Conservation (phyloP, 352 stramenopile genomes). For the Phytophthora cryptogea region DNA sequence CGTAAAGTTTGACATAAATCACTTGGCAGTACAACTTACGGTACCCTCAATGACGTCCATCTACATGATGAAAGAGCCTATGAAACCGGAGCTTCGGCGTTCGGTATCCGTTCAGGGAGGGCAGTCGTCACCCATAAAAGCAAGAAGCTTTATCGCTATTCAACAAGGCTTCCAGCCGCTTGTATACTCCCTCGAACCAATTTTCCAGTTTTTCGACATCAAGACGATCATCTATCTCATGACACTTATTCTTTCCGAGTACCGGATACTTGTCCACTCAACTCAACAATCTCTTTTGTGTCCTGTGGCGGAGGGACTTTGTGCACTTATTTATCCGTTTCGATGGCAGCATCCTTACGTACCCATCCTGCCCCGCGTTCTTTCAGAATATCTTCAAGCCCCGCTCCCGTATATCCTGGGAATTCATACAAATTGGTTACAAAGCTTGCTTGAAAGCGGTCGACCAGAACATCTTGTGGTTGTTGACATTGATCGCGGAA, state of each 20-base stretch:
- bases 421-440: conserved; percentile 75
- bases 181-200: conserved; percentile 65
- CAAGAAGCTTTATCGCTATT: conserved; percentile 50
- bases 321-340: conserved; percentile 84
- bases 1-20: conserved; percentile 54
- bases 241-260: conserved; percentile 75
- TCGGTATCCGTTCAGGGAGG: conserved; percentile 15
- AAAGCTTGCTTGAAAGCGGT: conserved; percentile 62
- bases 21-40: conserved; percentile 43
- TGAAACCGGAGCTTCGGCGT: conserved; percentile 23
- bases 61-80: conserved; percentile 37
- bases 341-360: conserved; percentile 88
- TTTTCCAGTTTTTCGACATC: conserved; percentile 80
- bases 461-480: conserved; percentile 84
- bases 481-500: conserved; percentile 76
- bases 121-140: conserved; percentile 50
- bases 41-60: conserved; percentile 65
- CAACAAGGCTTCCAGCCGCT: conserved; percentile 65
- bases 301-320: conserved; percentile 74
- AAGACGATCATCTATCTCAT: conserved; percentile 76
- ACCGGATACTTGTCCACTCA: conserved; percentile 80
- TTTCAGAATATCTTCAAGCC: conserved; percentile 86
- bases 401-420: conserved; percentile 84
- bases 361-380: conserved; percentile 74
- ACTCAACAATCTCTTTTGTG: conserved; percentile 75